Conservation (phyloP, 108 stramenopile species). For the Phaeodactylum tricornutum region DNA sequence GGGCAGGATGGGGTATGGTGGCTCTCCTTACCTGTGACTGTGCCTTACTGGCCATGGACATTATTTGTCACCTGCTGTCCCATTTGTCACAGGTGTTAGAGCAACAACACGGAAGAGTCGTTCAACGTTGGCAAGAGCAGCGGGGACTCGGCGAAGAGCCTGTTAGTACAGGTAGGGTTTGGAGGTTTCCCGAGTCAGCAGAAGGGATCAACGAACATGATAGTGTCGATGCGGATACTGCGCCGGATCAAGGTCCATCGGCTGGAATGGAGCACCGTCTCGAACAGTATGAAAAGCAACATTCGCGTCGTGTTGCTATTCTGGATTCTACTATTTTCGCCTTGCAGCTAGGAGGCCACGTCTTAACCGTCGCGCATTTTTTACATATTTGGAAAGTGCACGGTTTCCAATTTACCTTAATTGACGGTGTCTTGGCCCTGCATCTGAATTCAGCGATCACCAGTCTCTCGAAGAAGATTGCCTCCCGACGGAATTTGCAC, state of each 20-base stretch:
- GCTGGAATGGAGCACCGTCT: constrained; percentile 38
- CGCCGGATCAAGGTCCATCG: constrained; percentile 28
- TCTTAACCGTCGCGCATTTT: constrained; percentile 48
- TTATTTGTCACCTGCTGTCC: constrained; percentile 29
- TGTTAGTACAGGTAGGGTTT: too few species aligned
- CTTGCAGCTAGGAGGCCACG: constrained; percentile 32
- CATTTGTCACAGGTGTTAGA: constrained; percentile 29
- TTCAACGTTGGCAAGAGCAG: constrained; percentile 20
- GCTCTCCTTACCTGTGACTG: constrained; percentile 59
- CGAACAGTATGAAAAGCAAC: constrained; percentile 32
- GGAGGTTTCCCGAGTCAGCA: too few species aligned
- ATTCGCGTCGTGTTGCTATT: constrained; percentile 24
- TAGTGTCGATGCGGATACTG: constrained; percentile 7
- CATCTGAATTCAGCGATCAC: constrained; percentile 64
- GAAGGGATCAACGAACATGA: background rate
- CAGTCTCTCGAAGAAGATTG: constrained; percentile 38
- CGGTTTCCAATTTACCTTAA: constrained; percentile 54
- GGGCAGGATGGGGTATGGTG: constrained; percentile 43
- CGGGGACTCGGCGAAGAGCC: too few species aligned
- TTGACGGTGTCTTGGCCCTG: constrained; percentile 59
- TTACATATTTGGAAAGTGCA: constrained; percentile 62
- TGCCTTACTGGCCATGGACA: constrained; percentile 41
- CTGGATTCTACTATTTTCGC: constrained; percentile 37
- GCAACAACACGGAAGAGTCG: constrained; percentile 16
- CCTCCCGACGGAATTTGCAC: constrained; percentile 46